A percentile compares a stretch with the other conserved stretches of the same genome.
Conservation (phyloP, 345 rosid species). For the Citrus glauca region DNA sequence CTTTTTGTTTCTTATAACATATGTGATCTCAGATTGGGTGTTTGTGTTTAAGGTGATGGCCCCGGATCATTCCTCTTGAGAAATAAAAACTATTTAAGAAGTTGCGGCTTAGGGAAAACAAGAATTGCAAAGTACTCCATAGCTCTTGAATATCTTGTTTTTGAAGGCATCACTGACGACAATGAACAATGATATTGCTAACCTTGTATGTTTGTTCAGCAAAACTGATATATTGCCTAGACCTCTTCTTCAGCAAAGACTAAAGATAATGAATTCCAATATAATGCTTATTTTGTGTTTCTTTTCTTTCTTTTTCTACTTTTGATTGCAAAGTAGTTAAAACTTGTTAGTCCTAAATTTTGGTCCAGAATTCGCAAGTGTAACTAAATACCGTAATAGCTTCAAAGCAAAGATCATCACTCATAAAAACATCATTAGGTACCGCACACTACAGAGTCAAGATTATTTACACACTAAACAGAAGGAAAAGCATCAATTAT, state of each 20-base stretch:
- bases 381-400: neutral
- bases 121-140: conserved; percentile 55
- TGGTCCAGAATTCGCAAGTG: neutral
- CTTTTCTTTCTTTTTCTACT: neutral
- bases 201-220: neutral
- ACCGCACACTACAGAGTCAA: neutral
- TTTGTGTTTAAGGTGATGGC: conserved; percentile 52
- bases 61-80: conserved; percentile 57
- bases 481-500: neutral
- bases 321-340: neutral
- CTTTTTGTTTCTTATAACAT: neutral
- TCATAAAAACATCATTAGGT: neutral
- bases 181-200: conserved; percentile 15
- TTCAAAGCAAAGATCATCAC: neutral
- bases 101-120: conserved; percentile 11
- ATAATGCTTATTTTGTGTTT: neutral
- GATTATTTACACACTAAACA: conserved; percentile 3
- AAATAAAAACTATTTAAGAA: conserved; percentile 23
- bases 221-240: neutral
- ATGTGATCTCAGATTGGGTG: neutral
- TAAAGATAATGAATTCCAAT: neutral
- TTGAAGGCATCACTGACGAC: conserved; percentile 47
- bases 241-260: neutral
- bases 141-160: conserved; percentile 37
- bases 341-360: neutral